Conservation (phyloP, 139 green algal genomes). For the Chlamydomonas asymmetrica region DNA sequence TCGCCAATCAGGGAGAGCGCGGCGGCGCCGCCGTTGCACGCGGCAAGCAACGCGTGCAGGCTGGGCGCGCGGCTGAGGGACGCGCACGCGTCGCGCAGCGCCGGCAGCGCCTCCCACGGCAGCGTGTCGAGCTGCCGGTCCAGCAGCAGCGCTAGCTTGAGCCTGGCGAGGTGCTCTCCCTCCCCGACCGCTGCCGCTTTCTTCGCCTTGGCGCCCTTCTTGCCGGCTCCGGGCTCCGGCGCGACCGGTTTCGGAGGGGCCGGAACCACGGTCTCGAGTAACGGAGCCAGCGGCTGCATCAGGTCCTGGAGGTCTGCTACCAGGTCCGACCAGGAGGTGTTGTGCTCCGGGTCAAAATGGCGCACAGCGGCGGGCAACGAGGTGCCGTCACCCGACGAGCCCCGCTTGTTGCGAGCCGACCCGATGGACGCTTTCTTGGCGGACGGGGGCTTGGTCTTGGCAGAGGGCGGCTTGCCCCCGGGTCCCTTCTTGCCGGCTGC, state of each 20-base stretch:
- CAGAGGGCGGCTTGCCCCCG: too few relatives aligned
- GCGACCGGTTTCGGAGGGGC: neutral
- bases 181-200: neutral
- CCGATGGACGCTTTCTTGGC: too few relatives aligned
- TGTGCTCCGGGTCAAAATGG: too few relatives aligned
- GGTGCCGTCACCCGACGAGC: too few relatives aligned
- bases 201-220: constrained; percentile 19
- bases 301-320: too few relatives aligned
- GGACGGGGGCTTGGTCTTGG: too few relatives aligned
- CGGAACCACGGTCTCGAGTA: constrained; percentile 10
- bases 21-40: neutral
- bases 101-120: constrained; percentile 43
- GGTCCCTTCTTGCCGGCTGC: too few relatives aligned
- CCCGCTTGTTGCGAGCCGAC: too few relatives aligned
- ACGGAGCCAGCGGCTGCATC: constrained; percentile 4
- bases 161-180: neutral
- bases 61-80: constrained; percentile 31
- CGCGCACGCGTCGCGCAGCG: constrained; percentile 25
- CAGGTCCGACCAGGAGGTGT: too few relatives aligned
- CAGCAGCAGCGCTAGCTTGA: constrained; percentile 43
- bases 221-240: neutral
- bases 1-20: too few relatives aligned
- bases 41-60: constrained; percentile 29
- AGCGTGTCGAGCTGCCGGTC: constrained; percentile 40
- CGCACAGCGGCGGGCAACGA: too few relatives aligned